Evolutionary conservation across 345 rosid species (phyloP).

Genomic region (Populus pruinosa): DNA sequence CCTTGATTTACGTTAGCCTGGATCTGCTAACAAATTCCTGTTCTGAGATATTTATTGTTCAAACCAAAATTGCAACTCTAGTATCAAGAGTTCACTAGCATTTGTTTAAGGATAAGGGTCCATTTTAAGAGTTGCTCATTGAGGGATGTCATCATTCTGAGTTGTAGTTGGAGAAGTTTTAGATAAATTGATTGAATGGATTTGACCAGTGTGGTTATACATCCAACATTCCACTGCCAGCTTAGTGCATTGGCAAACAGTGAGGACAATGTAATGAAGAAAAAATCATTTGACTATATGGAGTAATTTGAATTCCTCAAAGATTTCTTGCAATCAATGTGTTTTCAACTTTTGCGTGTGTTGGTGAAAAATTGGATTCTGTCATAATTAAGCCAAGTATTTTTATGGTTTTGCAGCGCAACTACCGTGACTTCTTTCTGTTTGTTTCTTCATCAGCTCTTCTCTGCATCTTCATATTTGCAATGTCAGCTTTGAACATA

Average conservation of each 20-base stretch:
- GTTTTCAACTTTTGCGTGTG: not conserved
- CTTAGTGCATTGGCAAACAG: not conserved
- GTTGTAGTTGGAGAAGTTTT: not conserved
- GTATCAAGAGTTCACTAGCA: too few species aligned
- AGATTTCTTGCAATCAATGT: not conserved
- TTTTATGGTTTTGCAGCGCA: constrained; percentile 40
- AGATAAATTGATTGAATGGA: not conserved
- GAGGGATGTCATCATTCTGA: not conserved
- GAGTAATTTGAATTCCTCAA: not conserved
- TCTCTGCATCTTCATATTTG: constrained; percentile 48
- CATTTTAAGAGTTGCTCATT: not conserved
- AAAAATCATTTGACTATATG: not conserved
- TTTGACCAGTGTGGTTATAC: not conserved
- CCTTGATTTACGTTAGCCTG: too few species aligned
- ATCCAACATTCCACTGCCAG: not conserved
- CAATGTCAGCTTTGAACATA: constrained; percentile 47
- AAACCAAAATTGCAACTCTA: too few species aligned
- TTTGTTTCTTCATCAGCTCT: constrained; percentile 47
- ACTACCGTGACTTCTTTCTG: constrained; percentile 55
- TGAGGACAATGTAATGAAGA: not conserved
- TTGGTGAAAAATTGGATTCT: not conserved
- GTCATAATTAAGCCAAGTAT: not conserved
- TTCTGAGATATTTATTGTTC: too few species aligned
- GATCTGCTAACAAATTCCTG: too few species aligned
- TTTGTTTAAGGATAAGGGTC: too few species aligned